Conservation (phyloP, 257 asterid species). For the Lycium barbarum region DNA sequence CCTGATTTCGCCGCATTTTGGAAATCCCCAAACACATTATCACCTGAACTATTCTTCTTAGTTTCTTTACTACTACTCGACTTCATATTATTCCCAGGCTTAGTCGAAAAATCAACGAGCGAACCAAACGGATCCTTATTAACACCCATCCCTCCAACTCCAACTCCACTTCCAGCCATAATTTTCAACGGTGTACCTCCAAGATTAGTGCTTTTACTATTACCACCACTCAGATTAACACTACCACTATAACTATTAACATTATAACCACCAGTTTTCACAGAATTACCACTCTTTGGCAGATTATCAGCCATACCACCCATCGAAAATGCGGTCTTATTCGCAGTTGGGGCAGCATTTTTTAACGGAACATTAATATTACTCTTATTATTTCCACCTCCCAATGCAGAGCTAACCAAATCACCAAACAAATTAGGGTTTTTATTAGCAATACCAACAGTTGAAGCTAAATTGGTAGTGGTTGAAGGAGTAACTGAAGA, state of each 20-base stretch:
- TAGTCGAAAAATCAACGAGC: conserved; percentile 71
- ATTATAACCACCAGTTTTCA: conserved; percentile 43
- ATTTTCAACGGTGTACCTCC: conserved; percentile 66
- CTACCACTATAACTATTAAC: conserved; percentile 44
- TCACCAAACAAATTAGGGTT: conserved; percentile 90
- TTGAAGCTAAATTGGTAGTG: conserved; percentile 32
- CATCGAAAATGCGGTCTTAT: conserved; percentile 59
- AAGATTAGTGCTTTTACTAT: conserved; percentile 47
- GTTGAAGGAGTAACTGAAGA: conserved; percentile 54
- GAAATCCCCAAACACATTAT: conserved; percentile 63
- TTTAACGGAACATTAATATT: conserved; percentile 68
- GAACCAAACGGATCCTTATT: conserved; percentile 83
- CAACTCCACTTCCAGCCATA: conserved; percentile 59
- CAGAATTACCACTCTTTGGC: conserved; percentile 60
- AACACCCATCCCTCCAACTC: conserved; percentile 49
- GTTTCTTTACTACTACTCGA: conserved; percentile 45
- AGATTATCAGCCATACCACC: conserved; percentile 74
- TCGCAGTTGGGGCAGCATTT: conserved; percentile 50
- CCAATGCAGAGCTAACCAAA: conserved; percentile 72
- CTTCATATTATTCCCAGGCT: conserved; percentile 52
- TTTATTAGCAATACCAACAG: conserved; percentile 68
- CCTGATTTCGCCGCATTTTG: conserved; percentile 59
- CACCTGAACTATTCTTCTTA: conserved; percentile 44
- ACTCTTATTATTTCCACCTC: conserved; percentile 57
- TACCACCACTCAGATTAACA: conserved; percentile 54